Evolutionary conservation across 2,329 filamentous ascomycete species (phyloP), one percentile per base, ranked within the genome.

Genomic region (Fusarium secorum): DNA sequence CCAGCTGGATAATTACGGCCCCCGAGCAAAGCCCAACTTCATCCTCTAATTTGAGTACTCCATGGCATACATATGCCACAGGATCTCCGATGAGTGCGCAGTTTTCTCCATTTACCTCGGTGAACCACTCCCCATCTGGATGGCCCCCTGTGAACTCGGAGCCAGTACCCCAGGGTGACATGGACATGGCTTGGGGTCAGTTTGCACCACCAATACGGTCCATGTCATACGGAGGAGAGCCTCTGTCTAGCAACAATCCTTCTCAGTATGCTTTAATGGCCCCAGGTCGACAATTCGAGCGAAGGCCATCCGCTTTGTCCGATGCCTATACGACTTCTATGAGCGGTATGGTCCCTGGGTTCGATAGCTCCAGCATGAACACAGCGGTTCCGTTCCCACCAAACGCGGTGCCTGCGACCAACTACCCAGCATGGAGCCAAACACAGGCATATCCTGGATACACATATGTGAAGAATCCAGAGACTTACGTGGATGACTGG

Each of bases 51-150:
- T 70, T 84, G 65, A 82, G 79, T 62, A 69, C 80, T 14, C 79
- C 81, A 17, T 90, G 87, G 88, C 80, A 83, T 65, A 77, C 82
- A 11, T 87, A 85, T 71, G 76, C 85, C 14, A 81, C 85, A 44
- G 86, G 86, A 42, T 84, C 86, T 11, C 83, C 86, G 14, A 80
- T 87, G 36, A 84, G 84, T 7, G 81, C 85, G 1, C 84, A 83
- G 5, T 86, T 85, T 65, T 84, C 86, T 9, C 82, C 85, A 4
- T 88, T 86, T 72, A 79, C 82, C 10, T 80, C 83, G 26, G 81
- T 83, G 44, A 78, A 82, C 18, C 74, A 81, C 5, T 78, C 84
- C 24, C 70, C 69, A 1, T 76, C 81, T 30, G 76, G 81, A 5
- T 87, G 85, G 86, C 75, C 81, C 33, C 78, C 80, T 28, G 76